phyloP scores from a whole-genome alignment of 768 basidiomycete species.

The Cystofilobasidium ferigula region DNA sequence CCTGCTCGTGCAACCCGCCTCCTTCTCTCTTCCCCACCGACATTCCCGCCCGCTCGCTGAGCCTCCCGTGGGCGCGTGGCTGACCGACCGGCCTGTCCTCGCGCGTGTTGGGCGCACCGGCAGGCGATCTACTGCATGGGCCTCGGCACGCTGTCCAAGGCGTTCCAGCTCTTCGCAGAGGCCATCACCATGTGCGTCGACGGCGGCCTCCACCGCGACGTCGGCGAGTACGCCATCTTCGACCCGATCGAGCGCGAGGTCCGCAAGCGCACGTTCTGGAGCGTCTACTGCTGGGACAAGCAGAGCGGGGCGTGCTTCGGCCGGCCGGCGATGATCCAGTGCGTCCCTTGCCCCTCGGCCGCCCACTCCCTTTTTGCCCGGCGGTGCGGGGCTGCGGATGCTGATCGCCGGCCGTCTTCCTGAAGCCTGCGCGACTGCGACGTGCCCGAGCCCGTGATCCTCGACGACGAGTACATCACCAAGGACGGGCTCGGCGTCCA shows the following conservation, averaged over 20 bases:
- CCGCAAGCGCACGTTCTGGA: constrained; percentile 87
- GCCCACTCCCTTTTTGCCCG: background rate
- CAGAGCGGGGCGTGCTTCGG: constrained; percentile 76
- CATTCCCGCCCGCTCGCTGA: no score
- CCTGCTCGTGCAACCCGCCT: background rate
- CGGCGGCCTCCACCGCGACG: constrained; percentile 75
- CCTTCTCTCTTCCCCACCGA: no score
- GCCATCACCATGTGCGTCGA: constrained; percentile 74
- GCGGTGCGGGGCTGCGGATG: no score
- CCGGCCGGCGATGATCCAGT: constrained; percentile 68
- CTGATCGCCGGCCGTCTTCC: background rate
- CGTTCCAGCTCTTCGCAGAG: constrained; percentile 73
- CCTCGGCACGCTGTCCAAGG: constrained; percentile 74
- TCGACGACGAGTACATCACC: constrained; percentile 83
- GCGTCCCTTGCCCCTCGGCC: background rate
- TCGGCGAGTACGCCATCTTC: constrained; percentile 61
- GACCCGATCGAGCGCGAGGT: constrained; percentile 83
- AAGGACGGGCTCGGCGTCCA: constrained; percentile 54
- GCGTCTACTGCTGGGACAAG: constrained; percentile 93
- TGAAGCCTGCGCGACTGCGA: constrained; percentile 65
- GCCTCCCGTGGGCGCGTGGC: no score
- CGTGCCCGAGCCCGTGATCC: constrained; percentile 68
- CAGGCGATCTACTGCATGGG: constrained; percentile 73
- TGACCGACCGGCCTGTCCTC: no score
- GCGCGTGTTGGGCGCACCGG: no score